Evolutionary conservation across 2,329 filamentous ascomycete species (phyloP).

Genomic region (Stachybotrys elegans): DNA sequence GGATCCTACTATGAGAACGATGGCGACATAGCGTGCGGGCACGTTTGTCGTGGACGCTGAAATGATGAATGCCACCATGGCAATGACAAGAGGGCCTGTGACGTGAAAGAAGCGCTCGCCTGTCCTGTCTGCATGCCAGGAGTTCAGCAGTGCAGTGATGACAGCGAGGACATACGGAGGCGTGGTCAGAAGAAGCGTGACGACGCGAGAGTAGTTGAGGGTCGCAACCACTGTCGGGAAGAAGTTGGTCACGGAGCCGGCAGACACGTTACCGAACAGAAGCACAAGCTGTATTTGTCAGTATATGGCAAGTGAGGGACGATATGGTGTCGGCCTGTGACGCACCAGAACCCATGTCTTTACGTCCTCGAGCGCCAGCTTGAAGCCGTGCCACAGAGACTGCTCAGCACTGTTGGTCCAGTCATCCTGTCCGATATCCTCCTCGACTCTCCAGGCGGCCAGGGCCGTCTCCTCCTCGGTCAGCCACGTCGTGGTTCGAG

Average conservation of each 20-base stretch:
- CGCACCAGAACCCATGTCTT: slow-evolving; percentile 57
- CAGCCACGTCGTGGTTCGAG: slow-evolving; percentile 34
- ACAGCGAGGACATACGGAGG: slow-evolving; percentile 61
- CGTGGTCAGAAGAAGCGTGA: slow-evolving; percentile 57
- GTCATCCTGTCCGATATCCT: slow-evolving; percentile 62
- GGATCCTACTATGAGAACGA: slow-evolving; percentile 61
- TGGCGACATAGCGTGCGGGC: slow-evolving; percentile 61
- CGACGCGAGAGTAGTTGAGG: slow-evolving; percentile 56
- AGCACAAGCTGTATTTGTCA: slow-evolving; percentile 38
- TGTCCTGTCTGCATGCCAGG: slow-evolving; percentile 66
- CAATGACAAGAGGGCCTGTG: slow-evolving; percentile 54
- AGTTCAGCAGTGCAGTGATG: slow-evolving; percentile 58
- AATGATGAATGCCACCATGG: slow-evolving; percentile 62
- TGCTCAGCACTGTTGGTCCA: slow-evolving; percentile 53
- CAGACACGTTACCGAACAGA: slow-evolving; percentile 51
- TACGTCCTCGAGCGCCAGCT: slow-evolving; percentile 48
- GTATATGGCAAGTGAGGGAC: background rate
- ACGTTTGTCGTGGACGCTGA: slow-evolving; percentile 56
- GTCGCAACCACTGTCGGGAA: slow-evolving; percentile 67
- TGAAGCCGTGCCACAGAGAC: slow-evolving; percentile 49
- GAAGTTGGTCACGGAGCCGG: slow-evolving; percentile 61
- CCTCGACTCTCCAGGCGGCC: slow-evolving; percentile 56
- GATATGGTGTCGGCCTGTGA: background rate
- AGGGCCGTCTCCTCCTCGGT: slow-evolving; percentile 46
- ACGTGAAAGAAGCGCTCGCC: slow-evolving; percentile 70